phyloP scores from a whole-genome alignment of 2,329 filamentous ascomycete genomes.

The Diaporthe ampelina region DNA sequence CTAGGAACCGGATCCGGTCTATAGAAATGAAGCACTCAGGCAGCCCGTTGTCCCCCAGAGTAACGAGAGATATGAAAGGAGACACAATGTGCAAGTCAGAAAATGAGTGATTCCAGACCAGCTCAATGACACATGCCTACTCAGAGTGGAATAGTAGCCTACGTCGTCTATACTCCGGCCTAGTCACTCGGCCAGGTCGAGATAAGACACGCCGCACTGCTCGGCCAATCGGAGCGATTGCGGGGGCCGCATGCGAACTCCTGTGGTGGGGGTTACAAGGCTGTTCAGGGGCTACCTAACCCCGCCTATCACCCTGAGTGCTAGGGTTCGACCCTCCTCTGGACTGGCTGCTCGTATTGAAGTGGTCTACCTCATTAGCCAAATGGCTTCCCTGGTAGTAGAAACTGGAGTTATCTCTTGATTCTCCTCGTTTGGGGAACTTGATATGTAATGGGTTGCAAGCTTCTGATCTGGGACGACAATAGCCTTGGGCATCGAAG shows the following conservation, averaged over 20 bases:
- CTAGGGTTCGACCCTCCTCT: slow-evolving; percentile 5
- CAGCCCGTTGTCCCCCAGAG: no score
- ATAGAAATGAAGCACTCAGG: neutral
- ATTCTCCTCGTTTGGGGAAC: no score
- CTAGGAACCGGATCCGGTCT: neutral
- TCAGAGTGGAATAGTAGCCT: neutral
- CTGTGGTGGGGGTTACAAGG: neutral
- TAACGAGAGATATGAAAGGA: neutral
- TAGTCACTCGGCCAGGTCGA: slow-evolving; percentile 24
- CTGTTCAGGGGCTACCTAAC: slow-evolving; percentile 10
- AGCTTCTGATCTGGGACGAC: neutral
- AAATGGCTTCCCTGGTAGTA: neutral
- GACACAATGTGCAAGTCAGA: neutral
- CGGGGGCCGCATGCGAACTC: slow-evolving; percentile 15
- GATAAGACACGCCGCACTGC: slow-evolving; percentile 13
- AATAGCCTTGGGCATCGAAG: neutral
- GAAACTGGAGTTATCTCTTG: neutral
- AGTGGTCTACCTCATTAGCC: no score
- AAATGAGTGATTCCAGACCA: slow-evolving; percentile 2
- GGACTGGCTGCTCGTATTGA: neutral
- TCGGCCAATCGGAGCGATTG: slow-evolving; percentile 30
- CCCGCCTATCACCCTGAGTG: no score
- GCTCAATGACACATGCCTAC: slow-evolving; percentile 31
- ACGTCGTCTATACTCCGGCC: neutral
- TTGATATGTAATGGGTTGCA: no score